Conservation (phyloP, 164 flowering plant species). For the Piper longum region DNA sequence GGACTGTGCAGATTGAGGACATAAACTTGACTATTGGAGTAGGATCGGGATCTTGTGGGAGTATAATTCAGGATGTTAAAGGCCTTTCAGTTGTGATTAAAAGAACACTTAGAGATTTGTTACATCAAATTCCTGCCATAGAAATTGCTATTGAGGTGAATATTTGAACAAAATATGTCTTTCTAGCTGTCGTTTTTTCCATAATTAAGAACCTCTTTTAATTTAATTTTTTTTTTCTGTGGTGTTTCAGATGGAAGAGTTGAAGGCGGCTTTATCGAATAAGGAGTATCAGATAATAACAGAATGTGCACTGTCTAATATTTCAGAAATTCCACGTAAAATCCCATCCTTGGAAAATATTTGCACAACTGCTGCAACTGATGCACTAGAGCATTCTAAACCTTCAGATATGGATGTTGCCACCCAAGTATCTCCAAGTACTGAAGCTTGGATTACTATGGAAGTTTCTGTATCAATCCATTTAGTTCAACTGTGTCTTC, state of each 20-base stretch:
- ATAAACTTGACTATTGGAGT: conserved; percentile 75
- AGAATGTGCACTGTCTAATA: conserved; percentile 73
- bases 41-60: conserved; percentile 54
- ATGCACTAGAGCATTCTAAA: conserved; percentile 12
- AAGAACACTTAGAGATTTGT: conserved; percentile 82
- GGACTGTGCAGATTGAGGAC: conserved; percentile 49
- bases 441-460: conserved; percentile 39
- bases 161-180: background rate
- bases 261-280: conserved; percentile 75
- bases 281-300: conserved; percentile 79
- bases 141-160: conserved; percentile 64
- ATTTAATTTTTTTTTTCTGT: background rate
- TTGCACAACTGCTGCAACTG: conserved; percentile 14
- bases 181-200: background rate
- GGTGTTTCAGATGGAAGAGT: conserved; percentile 43
- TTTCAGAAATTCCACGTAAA: conserved; percentile 63
- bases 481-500: conserved; percentile 57
- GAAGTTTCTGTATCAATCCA: conserved; percentile 46
- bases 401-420: conserved; percentile 13
- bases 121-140: conserved; percentile 61
- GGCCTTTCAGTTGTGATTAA: conserved; percentile 69
- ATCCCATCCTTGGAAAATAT: conserved; percentile 37
- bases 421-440: conserved; percentile 18
- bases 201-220: background rate
- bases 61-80: conserved; percentile 77